A percentile compares a stretch with the other conserved stretches of the same genome.
phyloP scores from a whole-genome alignment of 768 basidiomycete genomes.

The Hygrophorus pudorinus region DNA sequence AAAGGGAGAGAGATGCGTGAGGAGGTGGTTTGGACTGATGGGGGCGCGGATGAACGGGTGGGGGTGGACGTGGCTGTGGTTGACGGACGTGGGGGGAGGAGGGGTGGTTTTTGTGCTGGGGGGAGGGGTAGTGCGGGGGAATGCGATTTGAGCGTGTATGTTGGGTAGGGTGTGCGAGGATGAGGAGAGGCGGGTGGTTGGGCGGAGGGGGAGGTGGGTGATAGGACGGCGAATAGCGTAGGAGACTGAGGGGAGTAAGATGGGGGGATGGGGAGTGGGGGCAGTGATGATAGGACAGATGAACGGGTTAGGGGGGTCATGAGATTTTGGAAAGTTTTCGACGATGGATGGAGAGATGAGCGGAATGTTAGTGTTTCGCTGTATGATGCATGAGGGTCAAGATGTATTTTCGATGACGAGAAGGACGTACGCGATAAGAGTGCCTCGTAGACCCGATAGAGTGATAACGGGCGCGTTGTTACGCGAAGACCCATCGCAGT shows the following conservation, averaged over 20 bases:
- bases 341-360: constrained; percentile 12
- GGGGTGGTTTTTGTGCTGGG: constrained; percentile 21
- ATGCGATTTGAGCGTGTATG: constrained; percentile 33
- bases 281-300: constrained; percentile 2
- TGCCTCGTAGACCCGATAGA: constrained; percentile 76
- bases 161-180: constrained; percentile 30
- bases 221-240: background rate
- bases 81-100: constrained; percentile 18
- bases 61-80: constrained; percentile 26
- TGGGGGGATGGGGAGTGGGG: constrained; percentile 5
- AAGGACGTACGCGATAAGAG: constrained; percentile 43
- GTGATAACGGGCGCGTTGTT: constrained; percentile 53
- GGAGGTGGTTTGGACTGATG: constrained; percentile 14
- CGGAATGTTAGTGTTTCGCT: constrained; percentile 31
- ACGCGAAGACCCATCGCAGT: constrained; percentile 45
- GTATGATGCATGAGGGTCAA: constrained; percentile 21
- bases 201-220: constrained; percentile 20
- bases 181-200: constrained; percentile 47
- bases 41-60: constrained; percentile 24
- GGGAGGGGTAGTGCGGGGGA: constrained; percentile 36
- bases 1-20: constrained; percentile 65
- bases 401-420: constrained; percentile 22
- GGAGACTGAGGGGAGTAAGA: background rate
- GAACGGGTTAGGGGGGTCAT: constrained; percentile 5
- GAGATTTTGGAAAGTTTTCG: constrained; percentile 11